phyloP scores from a whole-genome alignment of 176 grass and related monocot genomes.

The Musa itinerans region DNA sequence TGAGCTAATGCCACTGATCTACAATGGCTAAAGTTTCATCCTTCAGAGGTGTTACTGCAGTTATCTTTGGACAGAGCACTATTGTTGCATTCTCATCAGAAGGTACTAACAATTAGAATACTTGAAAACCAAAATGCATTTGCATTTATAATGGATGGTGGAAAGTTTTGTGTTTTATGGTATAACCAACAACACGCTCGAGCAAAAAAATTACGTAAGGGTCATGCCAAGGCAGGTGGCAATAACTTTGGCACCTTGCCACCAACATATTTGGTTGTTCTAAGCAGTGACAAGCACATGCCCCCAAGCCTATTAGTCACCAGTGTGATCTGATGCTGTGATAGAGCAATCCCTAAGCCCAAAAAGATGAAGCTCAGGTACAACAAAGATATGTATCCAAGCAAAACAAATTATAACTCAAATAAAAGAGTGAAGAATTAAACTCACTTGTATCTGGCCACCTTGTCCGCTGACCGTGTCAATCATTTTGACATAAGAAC shows the following conservation, averaged over 20 bases:
- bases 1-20: background rate
- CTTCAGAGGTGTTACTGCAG: background rate
- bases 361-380: too few relatives aligned
- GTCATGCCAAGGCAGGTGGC: background rate
- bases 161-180: background rate
- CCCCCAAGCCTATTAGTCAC: background rate
- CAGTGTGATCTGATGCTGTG: background rate
- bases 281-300: background rate
- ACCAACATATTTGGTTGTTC: background rate
- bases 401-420: background rate
- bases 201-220: background rate
- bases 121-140: background rate
- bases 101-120: too few relatives aligned
- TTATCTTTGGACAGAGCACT: background rate
- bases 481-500: constrained; percentile 97
- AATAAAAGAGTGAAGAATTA: constrained; percentile 16
- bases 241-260: background rate
- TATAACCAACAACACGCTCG: background rate
- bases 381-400: background rate
- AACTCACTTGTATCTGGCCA: constrained; percentile 72
- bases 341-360: background rate
- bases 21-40: background rate
- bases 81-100: too few relatives aligned
- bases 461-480: constrained; percentile 80
- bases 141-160: background rate